Evolutionary conservation across 108 stramenopile genomes (phyloP).

Genomic region (Discostella stelligeroides): DNA sequence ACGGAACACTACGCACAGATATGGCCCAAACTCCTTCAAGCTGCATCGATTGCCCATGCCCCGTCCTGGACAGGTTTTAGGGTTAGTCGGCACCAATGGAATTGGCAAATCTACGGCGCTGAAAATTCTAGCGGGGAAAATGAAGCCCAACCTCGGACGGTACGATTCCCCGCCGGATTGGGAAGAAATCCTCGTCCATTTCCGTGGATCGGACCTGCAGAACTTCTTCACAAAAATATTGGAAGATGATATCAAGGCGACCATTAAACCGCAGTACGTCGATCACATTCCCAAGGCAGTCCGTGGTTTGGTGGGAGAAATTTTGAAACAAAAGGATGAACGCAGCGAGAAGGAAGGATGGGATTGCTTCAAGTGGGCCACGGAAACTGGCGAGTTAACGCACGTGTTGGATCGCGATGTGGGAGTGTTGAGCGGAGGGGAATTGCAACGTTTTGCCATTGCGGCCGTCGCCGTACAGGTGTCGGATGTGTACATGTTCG

Average conservation of each 20-base stretch:
- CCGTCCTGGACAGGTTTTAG: conserved; percentile 95
- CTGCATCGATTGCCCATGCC: conserved; percentile 99
- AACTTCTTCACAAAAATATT: conserved; percentile 98
- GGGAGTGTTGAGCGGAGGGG: conserved; percentile 93
- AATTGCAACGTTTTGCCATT: conserved; percentile 98
- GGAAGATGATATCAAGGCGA: conserved; percentile 97
- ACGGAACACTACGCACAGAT: conserved; percentile 95
- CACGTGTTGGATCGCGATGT: conserved; percentile 95
- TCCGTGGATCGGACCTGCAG: conserved; percentile 97
- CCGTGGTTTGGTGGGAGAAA: conserved; percentile 84
- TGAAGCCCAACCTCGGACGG: conserved; percentile 98
- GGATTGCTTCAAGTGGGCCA: conserved; percentile 77
- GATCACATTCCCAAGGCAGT: conserved; percentile 97
- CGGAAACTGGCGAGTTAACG: conserved; percentile 79
- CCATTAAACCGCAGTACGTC: conserved; percentile 99
- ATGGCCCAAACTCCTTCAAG: conserved; percentile 99
- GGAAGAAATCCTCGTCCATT: conserved; percentile 97
- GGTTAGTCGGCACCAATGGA: conserved; percentile 98
- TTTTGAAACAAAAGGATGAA: conserved; percentile 90
- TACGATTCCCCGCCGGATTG: conserved; percentile 95
- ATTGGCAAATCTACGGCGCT: conserved; percentile 97
- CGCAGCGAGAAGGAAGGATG: conserved; percentile 68
- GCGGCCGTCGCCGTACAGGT: conserved; percentile 88
- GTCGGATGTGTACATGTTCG: conserved; percentile 99
- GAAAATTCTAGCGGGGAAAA: conserved; percentile 96